Percentiles rank a stretch among this genome's conserved stretches.
Conservation (phyloP, 352 stramenopile genomes). For the Sclerospora graminicola region DNA sequence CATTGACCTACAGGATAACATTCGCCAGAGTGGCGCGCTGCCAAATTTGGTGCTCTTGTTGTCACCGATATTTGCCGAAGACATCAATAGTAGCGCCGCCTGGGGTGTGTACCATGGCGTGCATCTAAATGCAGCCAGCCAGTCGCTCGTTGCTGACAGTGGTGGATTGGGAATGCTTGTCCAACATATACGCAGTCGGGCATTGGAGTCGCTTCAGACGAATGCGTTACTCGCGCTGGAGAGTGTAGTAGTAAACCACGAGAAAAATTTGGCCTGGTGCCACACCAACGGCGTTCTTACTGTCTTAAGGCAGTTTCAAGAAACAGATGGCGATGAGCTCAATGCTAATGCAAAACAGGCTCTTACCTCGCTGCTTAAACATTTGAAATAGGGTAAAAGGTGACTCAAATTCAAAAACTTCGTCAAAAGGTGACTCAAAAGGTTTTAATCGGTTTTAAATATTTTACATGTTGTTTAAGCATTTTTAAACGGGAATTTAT, state of each 20-base stretch:
- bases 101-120: conserved; percentile 70
- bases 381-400: conserved; percentile 21
- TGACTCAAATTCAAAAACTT: too few species aligned
- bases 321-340: conserved; percentile 36
- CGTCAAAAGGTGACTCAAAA: too few species aligned
- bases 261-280: conserved; percentile 39
- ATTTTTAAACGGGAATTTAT: too few species aligned
- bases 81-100: conserved; percentile 56
- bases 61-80: conserved; percentile 50
- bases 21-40: conserved; percentile 47
- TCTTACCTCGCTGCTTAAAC: conserved; percentile 31
- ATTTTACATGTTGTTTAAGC: too few species aligned
- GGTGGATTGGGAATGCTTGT: conserved; percentile 51
- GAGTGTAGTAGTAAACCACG: conserved; percentile 37
- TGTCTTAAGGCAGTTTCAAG: conserved; percentile 31
- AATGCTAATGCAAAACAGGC: conserved; percentile 43
- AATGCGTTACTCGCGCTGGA: conserved; percentile 61
- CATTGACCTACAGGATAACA: conserved; percentile 39
- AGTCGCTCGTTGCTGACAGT: conserved; percentile 45
- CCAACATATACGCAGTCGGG: conserved; percentile 27
- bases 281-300: conserved; percentile 28
- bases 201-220: conserved; percentile 46
- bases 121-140: conserved; percentile 48
- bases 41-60: conserved; percentile 49
- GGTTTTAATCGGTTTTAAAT: too few species aligned